Conservation (phyloP, 1,284 basidiomycete genomes). For the Coriolopsis trogii region DNA sequence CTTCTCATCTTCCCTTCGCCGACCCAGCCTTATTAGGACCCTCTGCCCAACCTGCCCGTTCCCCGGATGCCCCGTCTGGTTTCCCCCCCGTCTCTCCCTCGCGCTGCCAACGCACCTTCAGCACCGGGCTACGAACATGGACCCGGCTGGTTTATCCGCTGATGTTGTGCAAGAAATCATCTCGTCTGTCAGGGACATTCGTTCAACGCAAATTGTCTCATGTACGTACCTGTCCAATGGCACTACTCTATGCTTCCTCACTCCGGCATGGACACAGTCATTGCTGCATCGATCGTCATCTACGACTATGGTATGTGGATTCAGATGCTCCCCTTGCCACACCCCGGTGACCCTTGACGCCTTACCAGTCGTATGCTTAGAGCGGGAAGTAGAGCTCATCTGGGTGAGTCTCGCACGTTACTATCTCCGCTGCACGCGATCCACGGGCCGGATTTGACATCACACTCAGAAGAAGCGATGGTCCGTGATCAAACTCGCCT, state of each 20-base stretch:
- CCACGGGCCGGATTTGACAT: background rate
- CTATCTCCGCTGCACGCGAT: too few species aligned
- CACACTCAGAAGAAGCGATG: slow-evolving; percentile 29
- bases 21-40: background rate
- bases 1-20: slow-evolving; percentile 4
- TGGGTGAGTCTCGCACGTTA: slow-evolving; percentile 23
- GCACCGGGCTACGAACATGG: slow-evolving; percentile 1
- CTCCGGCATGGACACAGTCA: slow-evolving; percentile 10
- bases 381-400: slow-evolving; percentile 31
- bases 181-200: slow-evolving; percentile 3
- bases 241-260: background rate
- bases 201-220: slow-evolving; percentile 9
- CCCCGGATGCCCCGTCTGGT: background rate
- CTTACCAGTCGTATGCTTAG: slow-evolving; percentile 26
- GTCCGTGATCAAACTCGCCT: slow-evolving; percentile 32
- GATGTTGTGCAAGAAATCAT: background rate
- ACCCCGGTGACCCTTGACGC: background rate
- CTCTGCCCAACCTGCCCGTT: too few species aligned
- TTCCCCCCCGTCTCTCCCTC: too few species aligned
- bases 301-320: slow-evolving; percentile 29
- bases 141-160: background rate
- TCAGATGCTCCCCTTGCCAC: too few species aligned
- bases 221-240: background rate
- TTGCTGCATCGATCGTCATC: slow-evolving; percentile 27
- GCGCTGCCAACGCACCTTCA: too few species aligned